phyloP scores from a whole-genome alignment of 495 filamentous ascomycete species.

The Penicillium nucicola region DNA sequence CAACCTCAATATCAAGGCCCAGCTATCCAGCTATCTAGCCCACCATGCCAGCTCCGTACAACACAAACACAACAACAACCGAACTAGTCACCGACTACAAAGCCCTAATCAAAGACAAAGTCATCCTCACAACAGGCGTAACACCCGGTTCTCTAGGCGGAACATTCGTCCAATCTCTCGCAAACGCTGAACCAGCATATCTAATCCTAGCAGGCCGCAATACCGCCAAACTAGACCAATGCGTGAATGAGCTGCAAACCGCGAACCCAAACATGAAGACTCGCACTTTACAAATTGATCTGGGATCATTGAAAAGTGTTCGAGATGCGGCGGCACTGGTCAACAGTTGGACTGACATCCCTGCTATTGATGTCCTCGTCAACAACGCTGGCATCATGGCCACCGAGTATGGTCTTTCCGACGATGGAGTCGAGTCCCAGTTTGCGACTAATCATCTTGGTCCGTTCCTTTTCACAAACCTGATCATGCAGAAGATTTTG shows the following conservation, averaged over 20 bases:
- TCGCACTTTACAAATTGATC: conserved; percentile 39
- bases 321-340: conserved; percentile 50
- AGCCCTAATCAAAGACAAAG: conserved; percentile 30
- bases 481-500: conserved; percentile 47
- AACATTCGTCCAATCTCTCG: conserved; percentile 43
- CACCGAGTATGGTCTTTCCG: conserved; percentile 27
- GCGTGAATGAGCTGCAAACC: conserved; percentile 31
- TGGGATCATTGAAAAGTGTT: conserved; percentile 39
- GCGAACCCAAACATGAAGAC: conserved; percentile 25
- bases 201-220: conserved; percentile 56
- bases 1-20: no score
- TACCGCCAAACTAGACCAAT: conserved; percentile 31
- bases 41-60: conserved; percentile 5
- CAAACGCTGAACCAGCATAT: conserved; percentile 44
- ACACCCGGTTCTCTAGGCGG: conserved; percentile 45
- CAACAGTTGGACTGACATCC: conserved; percentile 37
- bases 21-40: not conserved
- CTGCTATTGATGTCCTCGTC: conserved; percentile 62
- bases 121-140: conserved; percentile 49
- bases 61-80: not conserved
- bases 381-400: conserved; percentile 73
- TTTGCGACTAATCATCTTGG: conserved; percentile 56
- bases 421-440: conserved; percentile 50
- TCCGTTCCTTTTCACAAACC: conserved; percentile 58
- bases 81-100: conserved; percentile 2